phyloP scores from a whole-genome alignment of 306 rosid species.

The Rosa chinensis region DNA sequence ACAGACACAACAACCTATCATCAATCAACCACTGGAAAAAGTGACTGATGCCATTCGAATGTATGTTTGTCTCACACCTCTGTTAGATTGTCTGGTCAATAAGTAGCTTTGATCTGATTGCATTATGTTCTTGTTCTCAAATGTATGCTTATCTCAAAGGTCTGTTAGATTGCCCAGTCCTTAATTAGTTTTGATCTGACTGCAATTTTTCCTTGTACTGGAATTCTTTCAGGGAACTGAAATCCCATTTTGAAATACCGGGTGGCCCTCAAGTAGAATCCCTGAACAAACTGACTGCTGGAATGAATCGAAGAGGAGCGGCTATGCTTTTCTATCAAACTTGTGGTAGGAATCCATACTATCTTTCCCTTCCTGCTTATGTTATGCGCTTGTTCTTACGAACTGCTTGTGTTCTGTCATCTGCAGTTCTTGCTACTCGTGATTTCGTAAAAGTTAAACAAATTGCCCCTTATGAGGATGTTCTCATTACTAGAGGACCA shows the following conservation, averaged over 20 bases:
- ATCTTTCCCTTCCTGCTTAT: not conserved
- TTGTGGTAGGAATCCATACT: conserved; percentile 44
- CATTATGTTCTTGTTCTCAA: conserved; percentile 18
- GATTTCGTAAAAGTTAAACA: conserved; percentile 59
- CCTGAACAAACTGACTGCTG: conserved; percentile 52
- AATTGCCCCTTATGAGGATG: conserved; percentile 51
- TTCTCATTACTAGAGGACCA: conserved; percentile 66
- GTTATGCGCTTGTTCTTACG: not conserved
- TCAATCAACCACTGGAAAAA: conserved; percentile 43
- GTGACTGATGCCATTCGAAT: conserved; percentile 60
- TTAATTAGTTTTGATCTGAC: conserved; percentile 3
- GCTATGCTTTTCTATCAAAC: conserved; percentile 78
- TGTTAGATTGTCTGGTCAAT: not conserved
- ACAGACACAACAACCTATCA: conserved; percentile 56
- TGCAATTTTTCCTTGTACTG: conserved; percentile 8
- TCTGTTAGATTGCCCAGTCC: conserved; percentile 7
- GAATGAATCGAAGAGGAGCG: conserved; percentile 68
- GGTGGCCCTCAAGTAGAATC: conserved; percentile 74
- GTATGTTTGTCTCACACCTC: conserved; percentile 37
- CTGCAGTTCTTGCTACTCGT: conserved; percentile 62
- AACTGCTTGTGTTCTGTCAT: not conserved
- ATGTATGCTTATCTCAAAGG: not conserved
- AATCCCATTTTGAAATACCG: conserved; percentile 62
- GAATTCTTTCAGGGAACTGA: conserved; percentile 63
- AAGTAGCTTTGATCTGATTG: not conserved